A percentile compares a stretch with the other conserved stretches of the same genome.
Conservation (phyloP, 2,329 filamentous ascomycete genomes). For the Alternaria novae-zelandiae region DNA sequence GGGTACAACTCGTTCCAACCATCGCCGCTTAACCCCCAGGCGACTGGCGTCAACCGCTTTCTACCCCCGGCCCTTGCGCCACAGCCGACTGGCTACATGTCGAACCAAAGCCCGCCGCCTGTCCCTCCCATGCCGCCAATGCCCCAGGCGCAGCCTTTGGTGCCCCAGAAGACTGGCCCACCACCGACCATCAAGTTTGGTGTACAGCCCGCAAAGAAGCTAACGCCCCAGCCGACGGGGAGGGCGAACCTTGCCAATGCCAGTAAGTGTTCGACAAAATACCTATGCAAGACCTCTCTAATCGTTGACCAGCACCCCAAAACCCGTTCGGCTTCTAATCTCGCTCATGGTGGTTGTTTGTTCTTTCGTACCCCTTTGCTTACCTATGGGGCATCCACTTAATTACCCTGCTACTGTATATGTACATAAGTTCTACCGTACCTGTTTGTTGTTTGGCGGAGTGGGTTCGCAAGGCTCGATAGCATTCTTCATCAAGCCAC, state of each 20-base stretch:
- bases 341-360: not conserved
- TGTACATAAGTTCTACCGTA: conserved; percentile 16
- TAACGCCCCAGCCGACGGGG: conserved; percentile 86
- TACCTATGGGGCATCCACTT: not conserved
- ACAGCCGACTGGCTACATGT: conserved; percentile 59
- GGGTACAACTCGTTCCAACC: conserved; percentile 47
- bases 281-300: not conserved
- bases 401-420: conserved; percentile 7
- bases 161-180: conserved; percentile 83
- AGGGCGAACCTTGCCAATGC: conserved; percentile 92
- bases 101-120: conserved; percentile 60
- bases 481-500: not conserved
- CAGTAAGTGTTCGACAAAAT: conserved; percentile 73
- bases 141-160: conserved; percentile 66
- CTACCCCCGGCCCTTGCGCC: conserved; percentile 58
- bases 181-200: conserved; percentile 90
- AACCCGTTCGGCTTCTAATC: conserved; percentile 73
- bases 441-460: not conserved
- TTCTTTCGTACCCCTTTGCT: not conserved
- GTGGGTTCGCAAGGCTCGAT: not conserved
- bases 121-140: conserved; percentile 64
- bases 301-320: conserved; percentile 63
- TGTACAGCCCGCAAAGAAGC: conserved; percentile 73
- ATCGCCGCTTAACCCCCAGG: conserved; percentile 57
- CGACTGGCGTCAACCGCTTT: conserved; percentile 60